These are phyloP conservation scores for Halophytophthora batemanensis DNA, from an alignment of 352 stramenopile genomes.

Conservation along the genomic window DNA sequence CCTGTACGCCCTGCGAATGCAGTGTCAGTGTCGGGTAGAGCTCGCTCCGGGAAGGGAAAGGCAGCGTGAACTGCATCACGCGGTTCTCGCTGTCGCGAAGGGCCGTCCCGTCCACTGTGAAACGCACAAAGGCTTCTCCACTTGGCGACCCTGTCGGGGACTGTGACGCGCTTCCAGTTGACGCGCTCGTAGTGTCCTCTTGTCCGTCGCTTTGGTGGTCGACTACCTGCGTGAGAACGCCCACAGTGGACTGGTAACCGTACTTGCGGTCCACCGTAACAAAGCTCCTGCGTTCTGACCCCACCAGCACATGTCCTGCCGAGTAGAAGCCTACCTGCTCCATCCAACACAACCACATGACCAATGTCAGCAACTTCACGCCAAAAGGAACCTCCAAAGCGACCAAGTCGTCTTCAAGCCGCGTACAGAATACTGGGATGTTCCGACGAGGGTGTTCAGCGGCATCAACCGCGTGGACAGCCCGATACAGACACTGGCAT, in stretches of 20 bases:
- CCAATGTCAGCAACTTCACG: background rate
- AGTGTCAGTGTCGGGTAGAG: slow-evolving; percentile 83
- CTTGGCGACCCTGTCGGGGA: slow-evolving; percentile 13
- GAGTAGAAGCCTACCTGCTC: slow-evolving; percentile 80
- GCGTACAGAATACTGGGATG: slow-evolving; percentile 73
- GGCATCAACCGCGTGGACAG: slow-evolving; percentile 73
- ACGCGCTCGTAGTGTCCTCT: slow-evolving; percentile 2
- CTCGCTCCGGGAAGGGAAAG: slow-evolving; percentile 58
- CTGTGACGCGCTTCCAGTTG: slow-evolving; percentile 4
- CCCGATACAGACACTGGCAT: slow-evolving; percentile 77
- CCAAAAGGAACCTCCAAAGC: background rate
- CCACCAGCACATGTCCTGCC: slow-evolving; percentile 70
- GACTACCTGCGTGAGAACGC: slow-evolving; percentile 63
- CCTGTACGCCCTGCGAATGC: slow-evolving; percentile 76
- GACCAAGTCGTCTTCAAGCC: background rate
- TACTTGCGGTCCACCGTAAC: slow-evolving; percentile 53
- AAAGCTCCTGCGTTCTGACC: slow-evolving; percentile 53
- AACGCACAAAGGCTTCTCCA: slow-evolving; percentile 52
- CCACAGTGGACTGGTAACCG: slow-evolving; percentile 65
- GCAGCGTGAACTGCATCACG: slow-evolving; percentile 58
- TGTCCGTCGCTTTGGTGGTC: slow-evolving; percentile 27
- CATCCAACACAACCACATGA: slow-evolving; percentile 4
- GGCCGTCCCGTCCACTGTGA: slow-evolving; percentile 67
- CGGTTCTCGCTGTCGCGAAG: slow-evolving; percentile 50
- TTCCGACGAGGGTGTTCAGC: slow-evolving; percentile 77